Evolutionary conservation across 2,329 filamentous ascomycete genomes (phyloP).

Genomic region (Trichoderma lentiforme): DNA sequence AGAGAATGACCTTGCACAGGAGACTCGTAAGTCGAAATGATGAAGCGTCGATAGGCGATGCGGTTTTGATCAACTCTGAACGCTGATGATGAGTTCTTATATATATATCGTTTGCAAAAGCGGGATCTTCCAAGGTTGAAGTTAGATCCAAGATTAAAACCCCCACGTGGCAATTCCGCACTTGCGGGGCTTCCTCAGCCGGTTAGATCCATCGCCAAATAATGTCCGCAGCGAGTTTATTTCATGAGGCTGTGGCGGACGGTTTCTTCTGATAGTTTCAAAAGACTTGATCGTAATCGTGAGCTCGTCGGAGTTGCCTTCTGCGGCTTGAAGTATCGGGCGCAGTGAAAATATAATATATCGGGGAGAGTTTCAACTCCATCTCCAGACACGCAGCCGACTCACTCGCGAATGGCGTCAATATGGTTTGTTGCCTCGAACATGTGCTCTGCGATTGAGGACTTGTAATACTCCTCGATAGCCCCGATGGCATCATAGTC

Average conservation of each 20-base stretch:
- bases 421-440: not conserved
- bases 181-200: constrained; percentile 11
- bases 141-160: not conserved
- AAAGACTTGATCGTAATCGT: not conserved
- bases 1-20: not conserved
- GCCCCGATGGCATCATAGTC: constrained; percentile 15
- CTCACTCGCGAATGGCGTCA: not conserved
- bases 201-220: not conserved
- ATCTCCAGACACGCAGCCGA: not conserved
- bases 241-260: not conserved
- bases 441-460: not conserved
- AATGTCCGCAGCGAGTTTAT: not conserved
- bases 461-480: not conserved
- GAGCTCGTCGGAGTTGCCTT: not conserved
- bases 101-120: not conserved
- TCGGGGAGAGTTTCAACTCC: not conserved
- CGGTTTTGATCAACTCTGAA: not conserved
- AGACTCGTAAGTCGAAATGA: not conserved
- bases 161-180: constrained; percentile 31
- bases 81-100: not conserved
- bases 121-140: not conserved
- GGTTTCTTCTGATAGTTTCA: not conserved
- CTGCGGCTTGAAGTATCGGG: not conserved
- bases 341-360: not conserved
- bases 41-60: not conserved